Conservation (phyloP, 352 stramenopile species). For the Globisporangium megalacanthum region DNA sequence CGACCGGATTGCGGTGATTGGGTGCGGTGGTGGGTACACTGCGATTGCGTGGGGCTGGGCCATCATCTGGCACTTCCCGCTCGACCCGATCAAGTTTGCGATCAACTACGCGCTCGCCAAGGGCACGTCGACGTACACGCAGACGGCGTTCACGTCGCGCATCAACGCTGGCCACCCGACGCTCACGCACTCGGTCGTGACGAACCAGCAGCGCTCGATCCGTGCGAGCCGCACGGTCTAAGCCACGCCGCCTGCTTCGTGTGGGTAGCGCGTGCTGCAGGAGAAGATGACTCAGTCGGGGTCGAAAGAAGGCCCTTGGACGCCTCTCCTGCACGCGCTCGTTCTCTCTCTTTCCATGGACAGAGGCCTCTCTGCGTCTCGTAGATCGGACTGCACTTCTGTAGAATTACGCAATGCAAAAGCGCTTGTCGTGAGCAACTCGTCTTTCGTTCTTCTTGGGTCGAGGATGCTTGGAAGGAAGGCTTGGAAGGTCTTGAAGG, state of each 20-base stretch:
- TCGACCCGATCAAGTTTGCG: slow-evolving; percentile 68
- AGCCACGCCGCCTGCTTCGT: slow-evolving; percentile 4
- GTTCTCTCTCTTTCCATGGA: background rate
- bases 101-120: slow-evolving; percentile 66
- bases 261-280: background rate
- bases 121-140: slow-evolving; percentile 36
- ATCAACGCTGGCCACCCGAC: slow-evolving; percentile 74
- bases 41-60: slow-evolving; percentile 63
- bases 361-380: too few relatives aligned
- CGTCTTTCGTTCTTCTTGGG: slow-evolving; percentile 1
- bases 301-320: slow-evolving; percentile 15
- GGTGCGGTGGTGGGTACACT: slow-evolving; percentile 55
- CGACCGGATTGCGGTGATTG: slow-evolving; percentile 60
- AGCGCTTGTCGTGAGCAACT: too few relatives aligned
- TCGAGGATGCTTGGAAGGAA: slow-evolving; percentile 15
- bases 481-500: too few relatives aligned
- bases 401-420: slow-evolving; percentile 27
- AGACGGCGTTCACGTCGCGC: slow-evolving; percentile 64
- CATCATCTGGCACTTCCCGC: slow-evolving; percentile 67
- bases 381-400: slow-evolving; percentile 12
- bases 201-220: slow-evolving; percentile 56
- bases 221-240: slow-evolving; percentile 62
- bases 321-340: slow-evolving; percentile 1
- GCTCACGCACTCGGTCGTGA: slow-evolving; percentile 53
- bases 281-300: slow-evolving; percentile 1